Base-by-base conservation (phyloP, 805 yeast genomes). In the Babjeviella inositovora region DNA sequence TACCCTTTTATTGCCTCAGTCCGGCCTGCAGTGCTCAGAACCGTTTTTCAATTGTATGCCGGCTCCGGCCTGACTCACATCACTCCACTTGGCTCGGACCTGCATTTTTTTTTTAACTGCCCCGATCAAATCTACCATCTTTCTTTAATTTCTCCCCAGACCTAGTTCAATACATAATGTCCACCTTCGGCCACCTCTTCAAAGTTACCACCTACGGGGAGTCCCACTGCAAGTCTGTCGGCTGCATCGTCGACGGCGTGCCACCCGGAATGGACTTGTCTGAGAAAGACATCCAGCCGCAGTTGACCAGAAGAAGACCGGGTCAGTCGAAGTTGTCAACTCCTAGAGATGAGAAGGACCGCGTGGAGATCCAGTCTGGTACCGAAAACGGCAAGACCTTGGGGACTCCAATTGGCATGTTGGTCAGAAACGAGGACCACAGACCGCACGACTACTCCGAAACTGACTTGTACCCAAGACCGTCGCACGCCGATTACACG, bases 221-320 rank as follows among this genome's bases (percentile, higher is more conserved):
- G 48, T 82, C 95, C 6, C 98, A 90, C 57, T 90, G 98, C 57
- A 77, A 71, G 40, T 80, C 94, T 7, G 98, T 90, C 19, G 98
- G 98, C 15, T 90, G 97, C 53, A 90, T 90, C 31, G 95, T 90
- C 18, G 98, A 90, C 37, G 98, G 98, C 28, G 90, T 84, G 19
- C 98, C 98, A 15, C 96, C 98, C 14, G 94, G 94, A 15, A 61
- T 90, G 67, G 62, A 70, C 6, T 64, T 90, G 25, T 63, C 76
- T 10, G 96, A 81, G 49, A 70, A 56, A 5, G 97, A 90, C 43
- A 67, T 90, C 35, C 98, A 90, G 57, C 93, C 96, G 10, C 98
- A 90, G 58, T 56, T 90, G 38, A 73, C 93, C 12, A 71, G 98
- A 56, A 76, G 98, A 62, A 75, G 98, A 55, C 98, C 98, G 2